Evolutionary conservation across 306 rosid genomes (phyloP).

Genomic region (Oxytropis ochrocephala): DNA sequence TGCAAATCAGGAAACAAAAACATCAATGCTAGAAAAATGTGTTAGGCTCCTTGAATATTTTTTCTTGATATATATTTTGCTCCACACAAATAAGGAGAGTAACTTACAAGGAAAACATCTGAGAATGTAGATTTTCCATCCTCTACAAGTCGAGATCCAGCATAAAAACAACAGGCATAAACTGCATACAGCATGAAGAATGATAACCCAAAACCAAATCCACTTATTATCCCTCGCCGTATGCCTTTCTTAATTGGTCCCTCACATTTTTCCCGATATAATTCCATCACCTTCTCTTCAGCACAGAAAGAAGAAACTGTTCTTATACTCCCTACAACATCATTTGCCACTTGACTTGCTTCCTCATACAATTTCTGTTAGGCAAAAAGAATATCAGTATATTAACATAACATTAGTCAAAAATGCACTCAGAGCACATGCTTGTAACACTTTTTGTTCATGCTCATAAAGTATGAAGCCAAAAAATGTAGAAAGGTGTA

Average conservation of each 20-base stretch:
- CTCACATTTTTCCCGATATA: constrained; percentile 52
- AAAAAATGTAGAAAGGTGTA: not conserved
- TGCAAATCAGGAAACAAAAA: constrained; percentile 14
- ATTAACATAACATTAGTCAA: not conserved
- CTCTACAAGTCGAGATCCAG: constrained; percentile 48
- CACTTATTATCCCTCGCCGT: constrained; percentile 44
- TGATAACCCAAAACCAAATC: constrained; percentile 52
- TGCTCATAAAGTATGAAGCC: not conserved
- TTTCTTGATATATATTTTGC: too few relatives aligned
- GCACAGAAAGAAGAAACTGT: constrained; percentile 72
- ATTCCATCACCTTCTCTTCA: constrained; percentile 53
- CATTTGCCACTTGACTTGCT: constrained; percentile 64
- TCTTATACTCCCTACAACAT: constrained; percentile 54
- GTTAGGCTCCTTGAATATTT: not conserved
- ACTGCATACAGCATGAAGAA: constrained; percentile 41
- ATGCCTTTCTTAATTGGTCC: constrained; percentile 47
- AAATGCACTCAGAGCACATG: not conserved
- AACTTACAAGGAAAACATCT: constrained; percentile 49
- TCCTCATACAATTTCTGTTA: constrained; percentile 50
- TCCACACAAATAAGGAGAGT: too few relatives aligned
- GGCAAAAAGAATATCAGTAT: not conserved
- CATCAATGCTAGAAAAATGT: not conserved
- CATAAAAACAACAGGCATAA: constrained; percentile 45
- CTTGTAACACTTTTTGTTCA: not conserved
- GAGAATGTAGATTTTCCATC: constrained; percentile 37